Base-by-base conservation (phyloP, 805 yeast genomes). In the Lipomyces mesembrius region DNA sequence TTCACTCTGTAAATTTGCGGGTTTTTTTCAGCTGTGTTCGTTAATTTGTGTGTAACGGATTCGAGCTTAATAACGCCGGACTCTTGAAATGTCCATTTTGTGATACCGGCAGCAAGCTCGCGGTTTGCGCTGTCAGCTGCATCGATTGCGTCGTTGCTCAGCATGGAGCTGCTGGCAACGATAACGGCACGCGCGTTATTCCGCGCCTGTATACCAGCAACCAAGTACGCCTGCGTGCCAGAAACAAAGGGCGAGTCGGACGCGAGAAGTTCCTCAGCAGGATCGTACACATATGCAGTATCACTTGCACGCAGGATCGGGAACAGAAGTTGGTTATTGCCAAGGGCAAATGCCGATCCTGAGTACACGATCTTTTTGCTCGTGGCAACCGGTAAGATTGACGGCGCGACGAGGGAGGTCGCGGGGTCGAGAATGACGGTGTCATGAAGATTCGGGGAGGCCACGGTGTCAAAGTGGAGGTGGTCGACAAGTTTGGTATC, bases 101-200 rank as follows among this genome's bases (percentile, higher is more conserved):
- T 73, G 20, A 88, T 71, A 56, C 83, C 84, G 39, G 77, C 74
- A n/a, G 80, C 80, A 49, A 87, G 75, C 8, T 76, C 75, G n/a
- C 77, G 75, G 67, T 83, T 79, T 35, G 66, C 74, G 37, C 66
- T 56, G 12, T 68, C 51, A n/a, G 54, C 55, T 9, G 55, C 56
- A 7, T 14, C 22, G 63, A 77, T 78, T 20, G 76, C 71, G 20
- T 72, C 73, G 71, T 85, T 80, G 39, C 74, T 77, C 57, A 93
- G 80, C 60, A 90, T 79, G 25, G 82, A 81, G 34, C 79, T 80
- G 57, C 89, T 83, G n/a, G 98, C 98, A 20, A 88, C 73, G 97
- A 98, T 92, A 12, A 84, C 75, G 57, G 87, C 82, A 73, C 99
- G 87, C 1, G 96, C 90, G 75, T 90, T 91, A 75, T 85, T 85